Percentiles rank a stretch among this genome's conserved stretches.
phyloP scores from a whole-genome alignment of 2,329 filamentous ascomycete genomes.

The Lecanicillium sp. region DNA sequence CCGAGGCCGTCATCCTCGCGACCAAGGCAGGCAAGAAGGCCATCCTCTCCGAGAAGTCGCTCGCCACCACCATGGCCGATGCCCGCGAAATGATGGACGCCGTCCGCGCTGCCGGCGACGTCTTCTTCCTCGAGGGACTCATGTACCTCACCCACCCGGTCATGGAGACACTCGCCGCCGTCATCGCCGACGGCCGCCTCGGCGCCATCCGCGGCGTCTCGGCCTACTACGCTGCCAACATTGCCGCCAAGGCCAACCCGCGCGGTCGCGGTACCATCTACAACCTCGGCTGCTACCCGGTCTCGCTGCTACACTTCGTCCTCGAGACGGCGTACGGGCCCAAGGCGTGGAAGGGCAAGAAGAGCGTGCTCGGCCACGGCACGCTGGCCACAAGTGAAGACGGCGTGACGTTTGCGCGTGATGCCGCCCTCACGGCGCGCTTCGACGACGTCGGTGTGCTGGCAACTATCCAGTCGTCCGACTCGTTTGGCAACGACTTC shows the following conservation, averaged over 20 bases:
- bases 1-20: conserved; percentile 21
- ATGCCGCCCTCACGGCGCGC: conserved; percentile 20
- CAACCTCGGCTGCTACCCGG: conserved; percentile 25
- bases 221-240: conserved; percentile 24
- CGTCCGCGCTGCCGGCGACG: conserved; percentile 15
- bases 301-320: conserved; percentile 22
- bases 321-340: conserved; percentile 21
- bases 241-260: conserved; percentile 24
- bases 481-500: conserved; percentile 23
- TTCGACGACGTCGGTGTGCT: conserved; percentile 21
- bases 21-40: conserved; percentile 20
- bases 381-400: conserved; percentile 19
- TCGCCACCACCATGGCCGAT: conserved; percentile 23
- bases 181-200: conserved; percentile 19
- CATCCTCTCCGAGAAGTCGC: conserved; percentile 24
- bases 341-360: conserved; percentile 15
- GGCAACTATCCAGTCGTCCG: conserved; percentile 22
- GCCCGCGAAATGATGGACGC: conserved; percentile 20
- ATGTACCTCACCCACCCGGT: conserved; percentile 24
- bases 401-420: conserved; percentile 17
- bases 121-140: conserved; percentile 24
- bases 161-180: conserved; percentile 20
- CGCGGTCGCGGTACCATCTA: conserved; percentile 25
- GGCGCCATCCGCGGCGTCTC: conserved; percentile 20
- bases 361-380: conserved; percentile 19